A percentile compares a stretch with the other conserved stretches of the same genome.
Evolutionary conservation across 2,329 filamentous ascomycete genomes (phyloP).

Genomic region (Tricladium varicosporioides): DNA sequence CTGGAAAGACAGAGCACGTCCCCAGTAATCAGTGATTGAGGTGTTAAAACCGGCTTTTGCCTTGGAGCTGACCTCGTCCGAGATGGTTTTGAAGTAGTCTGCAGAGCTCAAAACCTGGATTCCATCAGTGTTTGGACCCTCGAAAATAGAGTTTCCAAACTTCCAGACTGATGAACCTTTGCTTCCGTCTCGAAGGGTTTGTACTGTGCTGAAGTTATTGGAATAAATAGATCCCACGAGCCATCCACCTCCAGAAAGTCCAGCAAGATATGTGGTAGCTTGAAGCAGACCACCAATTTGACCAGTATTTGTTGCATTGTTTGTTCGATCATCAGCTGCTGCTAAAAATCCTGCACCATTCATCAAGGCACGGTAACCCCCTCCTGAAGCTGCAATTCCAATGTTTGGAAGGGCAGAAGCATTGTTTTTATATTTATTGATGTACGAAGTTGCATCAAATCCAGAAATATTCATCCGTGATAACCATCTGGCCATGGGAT

Average conservation of each 20-base stretch:
- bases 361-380: slow-evolving; percentile 83
- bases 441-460: slow-evolving; percentile 74
- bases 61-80: slow-evolving; percentile 59
- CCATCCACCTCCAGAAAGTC: slow-evolving; percentile 82
- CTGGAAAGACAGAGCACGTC: slow-evolving; percentile 81
- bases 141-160: slow-evolving; percentile 59
- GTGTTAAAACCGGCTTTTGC: slow-evolving; percentile 61
- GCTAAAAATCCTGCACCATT: slow-evolving; percentile 78
- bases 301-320: slow-evolving; percentile 57
- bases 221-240: slow-evolving; percentile 76
- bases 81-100: slow-evolving; percentile 62
- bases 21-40: slow-evolving; percentile 87
- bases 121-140: slow-evolving; percentile 50
- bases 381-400: slow-evolving; percentile 75
- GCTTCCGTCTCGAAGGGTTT: slow-evolving; percentile 49
- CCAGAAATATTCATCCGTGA: slow-evolving; percentile 68
- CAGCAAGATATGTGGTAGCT: slow-evolving; percentile 75
- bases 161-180: slow-evolving; percentile 54
- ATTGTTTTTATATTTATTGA: slow-evolving; percentile 58
- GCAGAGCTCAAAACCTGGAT: slow-evolving; percentile 53
- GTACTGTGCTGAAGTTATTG: slow-evolving; percentile 74
- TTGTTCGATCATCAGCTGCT: slow-evolving; percentile 74
- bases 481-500: slow-evolving; percentile 74
- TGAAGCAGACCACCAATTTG: slow-evolving; percentile 81
- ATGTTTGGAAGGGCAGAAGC: slow-evolving; percentile 62